Evolutionary conservation across 176 grass and related monocot species (phyloP).

Genomic region (Oryza longistaminata): DNA sequence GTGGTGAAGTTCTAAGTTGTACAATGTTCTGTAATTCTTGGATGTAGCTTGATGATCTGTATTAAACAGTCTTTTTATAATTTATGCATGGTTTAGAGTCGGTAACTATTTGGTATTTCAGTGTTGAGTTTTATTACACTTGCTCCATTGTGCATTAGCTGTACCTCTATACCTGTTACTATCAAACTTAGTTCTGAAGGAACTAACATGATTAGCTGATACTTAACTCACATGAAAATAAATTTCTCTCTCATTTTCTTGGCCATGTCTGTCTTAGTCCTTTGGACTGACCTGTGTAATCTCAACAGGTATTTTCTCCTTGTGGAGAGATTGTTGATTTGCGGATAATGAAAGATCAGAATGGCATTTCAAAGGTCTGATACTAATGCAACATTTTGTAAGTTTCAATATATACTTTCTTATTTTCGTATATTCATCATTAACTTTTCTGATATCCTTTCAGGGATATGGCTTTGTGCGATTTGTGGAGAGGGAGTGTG

Average conservation of each 20-base stretch:
- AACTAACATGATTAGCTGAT: neutral
- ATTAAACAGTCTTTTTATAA: neutral
- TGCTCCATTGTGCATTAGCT: neutral
- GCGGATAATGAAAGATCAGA: slow-evolving; percentile 70
- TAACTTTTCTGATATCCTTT: slow-evolving; percentile 31
- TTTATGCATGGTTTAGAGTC: slow-evolving; percentile 6
- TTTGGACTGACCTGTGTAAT: slow-evolving; percentile 23
- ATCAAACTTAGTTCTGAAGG: neutral
- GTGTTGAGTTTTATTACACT: slow-evolving; percentile 9
- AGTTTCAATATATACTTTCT: slow-evolving; percentile 20
- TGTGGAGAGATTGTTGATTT: slow-evolving; percentile 67
- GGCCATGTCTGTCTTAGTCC: neutral
- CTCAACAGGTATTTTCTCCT: slow-evolving; percentile 78
- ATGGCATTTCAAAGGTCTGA: slow-evolving; percentile 67
- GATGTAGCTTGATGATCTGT: neutral
- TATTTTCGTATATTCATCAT: neutral
- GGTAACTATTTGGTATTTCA: slow-evolving; percentile 7
- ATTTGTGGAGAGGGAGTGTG: slow-evolving; percentile 61
- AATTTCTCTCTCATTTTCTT: slow-evolving; percentile 1
- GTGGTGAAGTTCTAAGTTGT: neutral
- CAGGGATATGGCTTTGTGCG: slow-evolving; percentile 89
- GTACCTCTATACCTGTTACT: neutral
- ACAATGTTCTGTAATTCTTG: neutral
- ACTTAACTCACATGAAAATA: slow-evolving; percentile 1
- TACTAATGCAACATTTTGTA: slow-evolving; percentile 13